Base-by-base conservation (phyloP, 495 filamentous ascomycete genomes). In the Aspergillus indologenus region DNA sequence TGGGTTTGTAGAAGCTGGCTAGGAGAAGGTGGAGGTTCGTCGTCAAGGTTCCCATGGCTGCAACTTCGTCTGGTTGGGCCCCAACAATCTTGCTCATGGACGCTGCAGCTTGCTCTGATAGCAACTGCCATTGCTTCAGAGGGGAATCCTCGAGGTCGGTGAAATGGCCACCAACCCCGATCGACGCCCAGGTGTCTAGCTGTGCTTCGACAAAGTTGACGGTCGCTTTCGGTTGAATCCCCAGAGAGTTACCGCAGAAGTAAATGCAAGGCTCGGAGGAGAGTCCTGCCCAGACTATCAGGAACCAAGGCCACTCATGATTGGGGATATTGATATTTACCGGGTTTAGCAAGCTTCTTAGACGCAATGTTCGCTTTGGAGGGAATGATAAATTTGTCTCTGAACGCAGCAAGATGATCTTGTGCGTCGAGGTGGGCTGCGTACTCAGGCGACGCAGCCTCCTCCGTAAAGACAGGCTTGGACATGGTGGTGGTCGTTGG, bases 241-340 rank as follows among this genome's bases (percentile, higher is more conserved):
- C 94, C 17, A 98, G 82, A 18, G 94, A 98, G 75, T 98, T 96
- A 7, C 94, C 94, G 67, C 91, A 96, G 58, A 98, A 84, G 70
- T 98, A 98, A 58, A 90, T 88, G 53, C 77, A 85, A 81, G 62
- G 70, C 58, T 79, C 68, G 18, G 67, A 29, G 8, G 74, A 80
- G 29, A 80, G 68, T 29, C 69, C 75, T 78, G 68, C 52, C 50
- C 11, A 34, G 0, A 11, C 53, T 42, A 57, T 71, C 34, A 71
- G 62, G 22, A 22, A 57, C 34, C 34, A 40, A 2, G 21, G 9
- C 21, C 23, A 59, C 17, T 54, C 40, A 29, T 29, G 26, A 29
- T 29, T 29, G 26, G 9, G 4, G 9, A 29, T 29, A 29, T 29
- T 51, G 40, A 42, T 20, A 63, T 60, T 23, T 61, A 76, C 74